Base-by-base conservation (phyloP, 495 filamentous ascomycete genomes). In the Penicillium antarcticum region DNA sequence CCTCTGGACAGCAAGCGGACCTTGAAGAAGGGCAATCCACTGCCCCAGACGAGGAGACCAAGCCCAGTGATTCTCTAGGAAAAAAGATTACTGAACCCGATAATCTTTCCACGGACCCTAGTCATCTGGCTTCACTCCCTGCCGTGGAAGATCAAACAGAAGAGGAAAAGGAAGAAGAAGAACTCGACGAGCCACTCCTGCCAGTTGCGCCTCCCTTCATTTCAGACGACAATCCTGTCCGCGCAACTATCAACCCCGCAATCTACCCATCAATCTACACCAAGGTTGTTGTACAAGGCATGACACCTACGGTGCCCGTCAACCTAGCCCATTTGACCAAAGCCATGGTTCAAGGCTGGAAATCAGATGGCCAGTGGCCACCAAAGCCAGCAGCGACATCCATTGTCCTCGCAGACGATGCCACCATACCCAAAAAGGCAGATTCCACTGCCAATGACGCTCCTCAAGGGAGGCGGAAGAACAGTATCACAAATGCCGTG, bases 291-390 rank as follows among this genome's bases (percentile, higher is more conserved):
- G 58, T 89, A 4, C 83, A 94, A 57, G 78, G 78, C 14, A 78
- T 89, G 51, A 86, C 88, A 1, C 92, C 94, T 0, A 83, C 83
- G 1, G 83, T 95, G 9, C 94, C 94, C 13, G 85, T 98, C 51
- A 96, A 96, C 58, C 80, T 98, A 5, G 67, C 76, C 31, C 87
- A 95, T 60, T 79, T 97, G 62, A 83, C 86, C 18, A 78, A 83
- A n/a, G 80, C 88, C 24, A 85, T 92, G 58, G 91, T 97, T 2
- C 79, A 86, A 35, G 94, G 94, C 29, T 97, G 94, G 94, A 92
- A 95, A 67, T 79, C 87, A 37, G 91, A 95, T 61, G 94, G 91
- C 16, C 87, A 95, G 62, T 98, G 94, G 94, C 94, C 94, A 2
- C 89, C 92, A 16, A 87, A 85, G 48, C 66, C 70, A 11, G 64